phyloP scores from a whole-genome alignment of 495 filamentous ascomycete genomes.

The Evernia prunastri region DNA sequence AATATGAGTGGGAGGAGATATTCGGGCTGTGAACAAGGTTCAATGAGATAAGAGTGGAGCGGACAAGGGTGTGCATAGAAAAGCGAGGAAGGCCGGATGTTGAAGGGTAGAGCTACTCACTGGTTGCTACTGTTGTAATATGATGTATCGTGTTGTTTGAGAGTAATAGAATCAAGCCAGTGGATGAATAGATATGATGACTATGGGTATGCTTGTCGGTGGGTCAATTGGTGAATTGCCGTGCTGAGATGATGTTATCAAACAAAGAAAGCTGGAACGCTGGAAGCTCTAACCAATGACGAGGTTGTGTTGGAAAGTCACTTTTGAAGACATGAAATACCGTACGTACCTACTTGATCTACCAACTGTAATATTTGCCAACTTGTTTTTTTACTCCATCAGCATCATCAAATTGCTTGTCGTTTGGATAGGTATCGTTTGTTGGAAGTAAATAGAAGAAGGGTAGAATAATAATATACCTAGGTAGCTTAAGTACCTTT shows the following conservation, averaged over 20 bases:
- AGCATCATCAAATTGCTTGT: too few relatives aligned
- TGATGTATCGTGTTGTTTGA: neutral
- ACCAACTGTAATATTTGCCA: too few relatives aligned
- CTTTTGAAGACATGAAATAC: neutral
- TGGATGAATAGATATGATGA: neutral
- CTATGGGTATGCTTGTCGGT: neutral
- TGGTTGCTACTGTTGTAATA: neutral
- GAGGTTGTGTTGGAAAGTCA: neutral
- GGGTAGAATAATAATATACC: too few relatives aligned
- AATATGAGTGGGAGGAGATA: neutral
- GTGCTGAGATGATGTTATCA: neutral
- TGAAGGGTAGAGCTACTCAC: neutral
- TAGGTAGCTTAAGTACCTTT: too few relatives aligned
- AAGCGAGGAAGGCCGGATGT: neutral
- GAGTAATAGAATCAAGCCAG: neutral
- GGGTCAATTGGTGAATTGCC: neutral
- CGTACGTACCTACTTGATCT: too few relatives aligned
- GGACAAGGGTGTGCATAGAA: neutral
- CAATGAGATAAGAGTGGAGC: neutral
- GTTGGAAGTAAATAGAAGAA: too few relatives aligned
- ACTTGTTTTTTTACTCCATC: too few relatives aligned
- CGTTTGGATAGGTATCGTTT: too few relatives aligned
- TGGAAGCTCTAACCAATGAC: neutral
- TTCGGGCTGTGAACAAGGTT: neutral
- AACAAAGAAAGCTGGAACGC: conserved; percentile 2